Percentiles rank a stretch among this genome's conserved stretches.
These are phyloP conservation scores for Debaryomyces maramus DNA, from an alignment of 805 yeast species.

Conservation along the genomic window DNA sequence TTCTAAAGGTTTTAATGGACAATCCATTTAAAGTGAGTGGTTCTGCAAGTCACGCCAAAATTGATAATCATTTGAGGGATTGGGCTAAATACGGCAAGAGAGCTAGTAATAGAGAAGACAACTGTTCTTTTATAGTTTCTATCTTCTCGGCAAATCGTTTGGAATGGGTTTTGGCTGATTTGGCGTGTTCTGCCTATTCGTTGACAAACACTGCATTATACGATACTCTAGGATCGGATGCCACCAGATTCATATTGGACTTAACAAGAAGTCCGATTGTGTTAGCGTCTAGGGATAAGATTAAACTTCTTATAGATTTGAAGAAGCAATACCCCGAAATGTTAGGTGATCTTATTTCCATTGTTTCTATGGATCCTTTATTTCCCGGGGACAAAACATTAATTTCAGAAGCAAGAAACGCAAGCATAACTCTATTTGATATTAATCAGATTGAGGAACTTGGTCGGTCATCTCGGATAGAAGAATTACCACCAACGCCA, in stretches of 20 bases:
- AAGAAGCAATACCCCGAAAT: slow-evolving; percentile 31
- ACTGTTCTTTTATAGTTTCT: slow-evolving; percentile 32
- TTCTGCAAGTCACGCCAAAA: slow-evolving; percentile 14
- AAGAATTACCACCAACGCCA: slow-evolving; percentile 28
- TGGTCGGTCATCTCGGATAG: slow-evolving; percentile 38
- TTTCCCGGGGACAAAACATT: slow-evolving; percentile 13
- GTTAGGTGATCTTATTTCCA: slow-evolving; percentile 45
- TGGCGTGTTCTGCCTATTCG: slow-evolving; percentile 32
- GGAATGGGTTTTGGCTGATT: slow-evolving; percentile 40
- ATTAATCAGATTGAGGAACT: slow-evolving; percentile 29
- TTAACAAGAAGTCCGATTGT: slow-evolving; percentile 44
- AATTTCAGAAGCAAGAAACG: slow-evolving; percentile 22
- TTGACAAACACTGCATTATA: slow-evolving; percentile 41
- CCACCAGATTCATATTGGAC: slow-evolving; percentile 35
- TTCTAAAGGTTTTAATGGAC: slow-evolving; percentile 24
- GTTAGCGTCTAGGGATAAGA: slow-evolving; percentile 52
- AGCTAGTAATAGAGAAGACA: slow-evolving; percentile 12
- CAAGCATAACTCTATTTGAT: slow-evolving; percentile 30
- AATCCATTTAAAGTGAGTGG: slow-evolving; percentile 22
- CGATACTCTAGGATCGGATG: slow-evolving; percentile 39
- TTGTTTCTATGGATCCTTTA: slow-evolving; percentile 55
- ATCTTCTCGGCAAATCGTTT: slow-evolving; percentile 33
- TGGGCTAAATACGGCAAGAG: slow-evolving; percentile 14
- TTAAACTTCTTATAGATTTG: slow-evolving; percentile 46
- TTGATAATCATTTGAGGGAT: slow-evolving; percentile 16